Base-by-base conservation (phyloP, 768 basidiomycete genomes). In the Amanita fuliginea region DNA sequence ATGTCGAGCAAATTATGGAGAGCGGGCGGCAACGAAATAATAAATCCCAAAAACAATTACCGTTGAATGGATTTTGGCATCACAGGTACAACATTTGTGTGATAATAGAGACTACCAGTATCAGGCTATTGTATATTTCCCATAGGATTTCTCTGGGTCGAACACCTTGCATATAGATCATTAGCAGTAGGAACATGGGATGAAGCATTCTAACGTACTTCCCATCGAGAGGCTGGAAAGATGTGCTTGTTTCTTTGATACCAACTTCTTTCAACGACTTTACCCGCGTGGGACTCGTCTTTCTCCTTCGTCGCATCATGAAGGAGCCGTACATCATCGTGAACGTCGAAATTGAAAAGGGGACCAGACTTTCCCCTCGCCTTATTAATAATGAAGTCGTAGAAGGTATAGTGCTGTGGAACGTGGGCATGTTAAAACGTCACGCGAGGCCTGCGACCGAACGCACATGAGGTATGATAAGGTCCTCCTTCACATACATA, bases 401-500 rank as follows among this genome's bases (percentile, higher is more conserved):
- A 98, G 63, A 99, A 99, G 1, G 94, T 96, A 66, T 97, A 80
- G 62, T 98, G 95, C 91, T 97, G 57, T n/a, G 22, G 18, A 39
- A 24, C n/a, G n/a, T n/a, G n/a, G n/a, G n/a, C n/a, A n/a, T 44
- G 32, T 49, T 49, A 19, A 34, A 49, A 39, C 11, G 47, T 46
- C 19, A 24, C 18, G 51, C 33, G 46, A 39, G 49, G 16, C 19
- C 32, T 52, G 22, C 14, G 2, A 3, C 30, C 19, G 47, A 8
- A 64, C 84, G 40, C 66, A 92, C 94, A 60, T 94, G 92, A 13
- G 96, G 96, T 59, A 99, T 92, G 55, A 99, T 94, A 46, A 99
- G 71, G 61, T 99, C 96, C 72, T 99, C 96, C 78, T 97, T 97
- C 66, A 99, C 79, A 67, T 98, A 99, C 94, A 98, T 98, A 33